phyloP scores from a whole-genome alignment of 768 basidiomycete genomes.

The Kwoniella bestiolae region DNA sequence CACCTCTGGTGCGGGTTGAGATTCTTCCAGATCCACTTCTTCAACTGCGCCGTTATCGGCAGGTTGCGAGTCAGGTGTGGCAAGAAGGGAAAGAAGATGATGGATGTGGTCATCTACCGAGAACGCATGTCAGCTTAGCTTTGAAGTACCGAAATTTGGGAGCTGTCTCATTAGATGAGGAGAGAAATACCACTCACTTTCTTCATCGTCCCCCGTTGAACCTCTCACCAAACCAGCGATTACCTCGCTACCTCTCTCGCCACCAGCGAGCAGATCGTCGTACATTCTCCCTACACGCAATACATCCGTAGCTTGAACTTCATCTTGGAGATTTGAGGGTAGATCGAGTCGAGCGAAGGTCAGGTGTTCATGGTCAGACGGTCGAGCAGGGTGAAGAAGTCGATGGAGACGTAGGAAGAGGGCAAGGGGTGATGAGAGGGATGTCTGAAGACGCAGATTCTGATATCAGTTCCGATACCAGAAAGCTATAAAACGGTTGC shows the following conservation, averaged over 20 bases:
- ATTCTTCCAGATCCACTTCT: constrained; percentile 4
- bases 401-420: constrained; percentile 42
- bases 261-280: constrained; percentile 41
- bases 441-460: constrained; percentile 12
- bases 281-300: constrained; percentile 44
- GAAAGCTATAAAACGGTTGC: too few relatives aligned
- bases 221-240: constrained; percentile 34
- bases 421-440: constrained; percentile 33
- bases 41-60: constrained; percentile 8
- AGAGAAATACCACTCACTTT: constrained; percentile 26
- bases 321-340: constrained; percentile 37
- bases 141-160: too few relatives aligned
- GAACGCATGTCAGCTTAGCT: neutral
- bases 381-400: constrained; percentile 50
- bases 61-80: constrained; percentile 19
- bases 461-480: neutral
- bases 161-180: too few relatives aligned
- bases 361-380: constrained; percentile 43
- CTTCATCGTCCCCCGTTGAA: constrained; percentile 34
- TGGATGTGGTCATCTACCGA: constrained; percentile 43
- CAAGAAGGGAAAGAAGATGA: constrained; percentile 34
- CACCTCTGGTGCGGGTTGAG: constrained; percentile 14
- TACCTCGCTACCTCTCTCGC: constrained; percentile 27
- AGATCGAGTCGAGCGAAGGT: constrained; percentile 41
- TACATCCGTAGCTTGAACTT: constrained; percentile 49